Evolutionary conservation across 2,329 filamentous ascomycete species (phyloP).

Genomic region (Verticillium zaregamsianum): DNA sequence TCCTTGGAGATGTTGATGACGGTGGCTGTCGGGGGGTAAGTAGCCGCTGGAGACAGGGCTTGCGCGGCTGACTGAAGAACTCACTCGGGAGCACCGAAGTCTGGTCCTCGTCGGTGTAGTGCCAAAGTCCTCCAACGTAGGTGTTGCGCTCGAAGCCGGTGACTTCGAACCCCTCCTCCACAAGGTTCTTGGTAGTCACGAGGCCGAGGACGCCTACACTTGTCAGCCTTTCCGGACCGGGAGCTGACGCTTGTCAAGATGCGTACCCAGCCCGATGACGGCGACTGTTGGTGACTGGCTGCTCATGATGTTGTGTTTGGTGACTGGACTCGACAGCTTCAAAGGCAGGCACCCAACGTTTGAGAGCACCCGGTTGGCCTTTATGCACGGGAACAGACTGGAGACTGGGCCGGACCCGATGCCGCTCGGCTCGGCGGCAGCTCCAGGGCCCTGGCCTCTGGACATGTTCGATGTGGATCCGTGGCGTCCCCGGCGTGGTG

Average conservation of each 20-base stretch:
- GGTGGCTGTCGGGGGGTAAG: constrained; percentile 15
- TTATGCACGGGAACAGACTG: too few species aligned
- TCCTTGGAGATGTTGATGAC: constrained; percentile 27
- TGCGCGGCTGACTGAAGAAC: constrained; percentile 3
- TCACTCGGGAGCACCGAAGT: constrained; percentile 31
- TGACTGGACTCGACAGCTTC: neutral
- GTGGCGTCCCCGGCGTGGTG: too few species aligned
- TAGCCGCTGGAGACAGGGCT: neutral
- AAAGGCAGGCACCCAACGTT: neutral
- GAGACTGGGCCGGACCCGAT: too few species aligned
- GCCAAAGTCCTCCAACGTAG: constrained; percentile 39
- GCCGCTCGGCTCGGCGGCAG: too few species aligned
- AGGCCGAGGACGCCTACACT: constrained; percentile 29
- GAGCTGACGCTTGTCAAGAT: too few species aligned
- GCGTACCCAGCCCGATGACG: constrained; percentile 22
- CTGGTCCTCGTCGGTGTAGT: constrained; percentile 31
- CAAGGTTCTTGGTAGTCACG: constrained; percentile 35
- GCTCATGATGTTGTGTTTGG: neutral
- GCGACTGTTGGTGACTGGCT: constrained; percentile 12
- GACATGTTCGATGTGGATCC: too few species aligned
- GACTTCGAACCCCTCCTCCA: constrained; percentile 39
- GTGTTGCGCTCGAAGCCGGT: constrained; percentile 36
- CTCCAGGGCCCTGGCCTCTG: too few species aligned
- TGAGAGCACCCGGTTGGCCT: too few species aligned
- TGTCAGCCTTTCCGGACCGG: neutral